phyloP scores from a whole-genome alignment of 345 rosid species.

The Gossypium raimondii region DNA sequence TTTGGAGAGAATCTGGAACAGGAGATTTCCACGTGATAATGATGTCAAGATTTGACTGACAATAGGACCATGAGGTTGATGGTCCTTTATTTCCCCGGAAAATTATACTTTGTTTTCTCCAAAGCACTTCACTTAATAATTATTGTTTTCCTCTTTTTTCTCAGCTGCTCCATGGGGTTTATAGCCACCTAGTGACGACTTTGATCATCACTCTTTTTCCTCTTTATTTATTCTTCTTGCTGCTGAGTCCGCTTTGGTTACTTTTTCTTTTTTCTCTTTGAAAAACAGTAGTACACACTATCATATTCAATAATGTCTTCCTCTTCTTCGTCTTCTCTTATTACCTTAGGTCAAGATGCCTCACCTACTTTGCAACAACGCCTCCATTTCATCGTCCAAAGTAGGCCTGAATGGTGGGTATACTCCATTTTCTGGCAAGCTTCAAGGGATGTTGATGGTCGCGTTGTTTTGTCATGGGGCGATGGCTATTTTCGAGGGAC shows the following conservation, averaged over 20 bases:
- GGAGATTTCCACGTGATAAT: conserved; percentile 8
- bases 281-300: background rate
- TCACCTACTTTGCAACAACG: conserved; percentile 40
- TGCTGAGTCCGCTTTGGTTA: background rate
- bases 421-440: conserved; percentile 65
- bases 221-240: background rate
- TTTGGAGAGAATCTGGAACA: no score
- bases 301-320: conserved; percentile 14
- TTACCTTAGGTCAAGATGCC: conserved; percentile 21
- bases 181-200: background rate
- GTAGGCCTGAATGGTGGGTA: conserved; percentile 48
- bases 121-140: background rate
- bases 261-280: background rate
- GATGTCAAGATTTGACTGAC: background rate
- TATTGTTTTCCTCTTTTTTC: no score
- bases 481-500: conserved; percentile 43
- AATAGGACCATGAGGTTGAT: background rate
- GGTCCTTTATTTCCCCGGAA: background rate
- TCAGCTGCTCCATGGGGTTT: no score
- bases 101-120: conserved; percentile 2
- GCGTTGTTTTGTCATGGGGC: conserved; percentile 34
- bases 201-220: background rate
- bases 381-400: conserved; percentile 41
- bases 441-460: conserved; percentile 30
- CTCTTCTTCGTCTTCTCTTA: conserved; percentile 27